A percentile compares a stretch with the other conserved stretches of the same genome.
phyloP scores from a whole-genome alignment of 2,329 filamentous ascomycete genomes.

The Pseudopithomyces maydicus region DNA sequence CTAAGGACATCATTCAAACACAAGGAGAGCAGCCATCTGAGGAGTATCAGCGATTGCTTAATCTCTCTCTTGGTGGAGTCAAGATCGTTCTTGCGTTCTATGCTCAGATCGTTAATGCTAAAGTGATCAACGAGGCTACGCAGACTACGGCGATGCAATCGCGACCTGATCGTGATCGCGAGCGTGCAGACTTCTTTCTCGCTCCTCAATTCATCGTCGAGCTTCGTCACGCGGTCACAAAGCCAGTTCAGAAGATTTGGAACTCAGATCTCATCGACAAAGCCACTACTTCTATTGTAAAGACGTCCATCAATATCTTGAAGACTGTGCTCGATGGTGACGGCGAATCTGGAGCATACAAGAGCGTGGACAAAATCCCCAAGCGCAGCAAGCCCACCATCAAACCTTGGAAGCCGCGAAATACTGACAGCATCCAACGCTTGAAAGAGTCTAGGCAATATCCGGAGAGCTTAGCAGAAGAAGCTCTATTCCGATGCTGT shows the following conservation, averaged over 20 bases:
- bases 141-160: conserved; percentile 63
- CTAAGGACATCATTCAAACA: conserved; percentile 54
- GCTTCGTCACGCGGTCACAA: conserved; percentile 78
- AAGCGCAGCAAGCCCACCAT: conserved; percentile 51
- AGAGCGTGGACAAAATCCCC: conserved; percentile 64
- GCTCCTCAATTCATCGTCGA: conserved; percentile 84
- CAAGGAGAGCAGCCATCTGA: conserved; percentile 53
- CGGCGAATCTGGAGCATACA: conserved; percentile 69
- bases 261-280: conserved; percentile 83
- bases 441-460: conserved; percentile 56
- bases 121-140: conserved; percentile 77
- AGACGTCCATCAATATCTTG: conserved; percentile 81
- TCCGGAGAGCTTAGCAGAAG: conserved; percentile 68
- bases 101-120: conserved; percentile 73
- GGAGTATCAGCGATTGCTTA: conserved; percentile 40
- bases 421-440: conserved; percentile 49
- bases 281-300: conserved; percentile 74
- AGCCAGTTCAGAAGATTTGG: conserved; percentile 80
- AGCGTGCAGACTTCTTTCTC: conserved; percentile 65
- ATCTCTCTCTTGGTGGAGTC: conserved; percentile 65
- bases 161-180: conserved; percentile 59
- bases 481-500: conserved; percentile 83
- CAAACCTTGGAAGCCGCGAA: conserved; percentile 59
- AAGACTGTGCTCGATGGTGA: conserved; percentile 79
- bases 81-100: conserved; percentile 88